Conservation (phyloP, 805 yeast species). For the Teunomyces aglyptinius region DNA sequence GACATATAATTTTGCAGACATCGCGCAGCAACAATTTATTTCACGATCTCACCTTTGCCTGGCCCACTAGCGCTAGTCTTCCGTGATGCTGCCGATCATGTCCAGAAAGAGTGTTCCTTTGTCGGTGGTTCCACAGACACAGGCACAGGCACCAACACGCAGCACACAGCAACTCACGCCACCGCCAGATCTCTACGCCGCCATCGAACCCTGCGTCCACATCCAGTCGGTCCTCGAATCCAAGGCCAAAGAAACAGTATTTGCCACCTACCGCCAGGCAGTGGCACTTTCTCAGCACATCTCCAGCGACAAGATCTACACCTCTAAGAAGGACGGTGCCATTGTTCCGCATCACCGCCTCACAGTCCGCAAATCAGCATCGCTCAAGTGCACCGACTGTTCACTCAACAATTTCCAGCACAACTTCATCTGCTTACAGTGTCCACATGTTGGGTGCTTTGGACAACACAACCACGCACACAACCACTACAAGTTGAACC, state of each 20-base stretch:
- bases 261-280: constrained; percentile 51
- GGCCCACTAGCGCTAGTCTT: background rate
- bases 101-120: background rate
- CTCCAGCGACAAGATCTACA: constrained; percentile 25
- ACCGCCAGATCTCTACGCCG: constrained; percentile 25
- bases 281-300: constrained; percentile 44
- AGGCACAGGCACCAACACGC: background rate
- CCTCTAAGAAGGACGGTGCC: constrained; percentile 36
- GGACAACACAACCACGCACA: constrained; percentile 29
- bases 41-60: background rate
- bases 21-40: background rate
- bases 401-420: constrained; percentile 36
- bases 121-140: background rate
- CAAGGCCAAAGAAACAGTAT: constrained; percentile 47
- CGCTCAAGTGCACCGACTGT: constrained; percentile 54
- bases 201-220: constrained; percentile 50
- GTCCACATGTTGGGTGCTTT: constrained; percentile 75
- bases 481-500: constrained; percentile 30
- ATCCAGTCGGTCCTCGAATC: constrained; percentile 47
- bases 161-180: constrained; percentile 7
- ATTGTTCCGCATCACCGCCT: constrained; percentile 37
- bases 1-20: background rate
- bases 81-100: background rate
- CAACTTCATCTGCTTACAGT: constrained; percentile 67
- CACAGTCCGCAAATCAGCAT: constrained; percentile 39